These are phyloP conservation scores for Epichloe scottii DNA, from an alignment of 2,329 filamentous ascomycete species.

Conservation along the genomic window DNA sequence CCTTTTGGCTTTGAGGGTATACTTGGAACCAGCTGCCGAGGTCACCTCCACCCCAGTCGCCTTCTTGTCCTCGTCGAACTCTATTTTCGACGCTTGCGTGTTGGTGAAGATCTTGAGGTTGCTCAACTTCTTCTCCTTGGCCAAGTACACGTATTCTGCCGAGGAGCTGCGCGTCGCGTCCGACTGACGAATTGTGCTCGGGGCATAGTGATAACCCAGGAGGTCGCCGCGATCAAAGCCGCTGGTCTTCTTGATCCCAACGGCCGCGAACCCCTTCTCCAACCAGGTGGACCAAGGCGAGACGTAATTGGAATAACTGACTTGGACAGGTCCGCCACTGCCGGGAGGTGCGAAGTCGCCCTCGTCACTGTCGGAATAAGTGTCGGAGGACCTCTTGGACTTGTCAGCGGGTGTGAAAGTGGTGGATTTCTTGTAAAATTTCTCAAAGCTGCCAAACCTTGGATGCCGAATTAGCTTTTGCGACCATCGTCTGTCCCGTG, in stretches of 20 bases:
- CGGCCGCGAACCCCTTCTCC: conserved; percentile 13
- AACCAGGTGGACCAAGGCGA: conserved; percentile 11
- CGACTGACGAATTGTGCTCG: conserved; percentile 9
- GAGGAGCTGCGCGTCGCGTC: conserved; percentile 16
- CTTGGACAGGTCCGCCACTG: conserved; percentile 13
- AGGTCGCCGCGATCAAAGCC: conserved; percentile 13
- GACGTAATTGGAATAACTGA: conserved; percentile 16
- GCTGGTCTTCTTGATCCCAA: conserved; percentile 14
- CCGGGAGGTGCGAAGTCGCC: background rate
- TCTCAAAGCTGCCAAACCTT: conserved; percentile 12
- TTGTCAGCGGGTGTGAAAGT: conserved; percentile 15
- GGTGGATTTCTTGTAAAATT: conserved; percentile 15
- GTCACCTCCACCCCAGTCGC: conserved; percentile 26
- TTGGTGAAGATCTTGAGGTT: conserved; percentile 27
- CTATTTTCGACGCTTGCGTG: conserved; percentile 31
- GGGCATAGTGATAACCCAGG: conserved; percentile 14
- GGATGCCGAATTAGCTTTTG: background rate
- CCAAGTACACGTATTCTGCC: conserved; percentile 14
- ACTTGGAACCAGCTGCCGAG: background rate
- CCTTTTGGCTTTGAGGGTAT: conserved; percentile 1
- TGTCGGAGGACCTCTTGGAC: conserved; percentile 9
- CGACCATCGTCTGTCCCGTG: background rate
- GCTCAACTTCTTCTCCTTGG: conserved; percentile 12
- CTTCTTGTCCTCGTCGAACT: conserved; percentile 27
- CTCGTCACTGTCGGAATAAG: no score